Conservation (phyloP, 805 yeast genomes). For the Myxozyma melibiosi region DNA sequence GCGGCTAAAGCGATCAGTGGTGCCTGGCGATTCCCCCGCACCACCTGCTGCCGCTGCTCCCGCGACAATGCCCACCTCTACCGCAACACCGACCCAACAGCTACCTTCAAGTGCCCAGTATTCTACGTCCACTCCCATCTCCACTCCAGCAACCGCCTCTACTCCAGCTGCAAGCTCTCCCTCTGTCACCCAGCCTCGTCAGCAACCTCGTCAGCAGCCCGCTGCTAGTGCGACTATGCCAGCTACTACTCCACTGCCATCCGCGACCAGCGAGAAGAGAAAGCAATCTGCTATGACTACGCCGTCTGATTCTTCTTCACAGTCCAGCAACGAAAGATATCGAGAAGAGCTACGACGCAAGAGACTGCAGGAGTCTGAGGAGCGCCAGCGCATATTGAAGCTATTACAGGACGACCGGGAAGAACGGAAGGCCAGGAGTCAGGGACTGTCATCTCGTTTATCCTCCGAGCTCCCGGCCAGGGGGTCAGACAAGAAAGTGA, state of each 20-base stretch:
- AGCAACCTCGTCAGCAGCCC: background rate
- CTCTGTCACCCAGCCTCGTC: background rate
- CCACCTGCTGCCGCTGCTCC: slow-evolving; percentile 1
- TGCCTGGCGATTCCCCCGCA: background rate
- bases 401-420: slow-evolving; percentile 56
- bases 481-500: slow-evolving; percentile 2
- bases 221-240: background rate
- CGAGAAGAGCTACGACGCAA: slow-evolving; percentile 46
- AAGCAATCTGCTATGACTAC: background rate
- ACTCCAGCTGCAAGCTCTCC: background rate
- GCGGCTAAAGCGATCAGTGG: slow-evolving; percentile 1
- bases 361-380: slow-evolving; percentile 48
- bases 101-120: no score
- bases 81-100: no score
- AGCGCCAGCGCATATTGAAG: slow-evolving; percentile 57
- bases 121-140: background rate
- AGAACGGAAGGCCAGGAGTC: slow-evolving; percentile 46
- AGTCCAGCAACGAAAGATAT: slow-evolving; percentile 37
- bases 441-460: slow-evolving; percentile 18
- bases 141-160: no score
- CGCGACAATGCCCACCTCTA: background rate
- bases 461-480: no score
- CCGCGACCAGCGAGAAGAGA: slow-evolving; percentile 2
- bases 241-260: background rate
- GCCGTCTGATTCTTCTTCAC: slow-evolving; percentile 8